Evolutionary conservation across 2,329 filamentous ascomycete species (phyloP).

Genomic region (Epicoccum nigrum): DNA sequence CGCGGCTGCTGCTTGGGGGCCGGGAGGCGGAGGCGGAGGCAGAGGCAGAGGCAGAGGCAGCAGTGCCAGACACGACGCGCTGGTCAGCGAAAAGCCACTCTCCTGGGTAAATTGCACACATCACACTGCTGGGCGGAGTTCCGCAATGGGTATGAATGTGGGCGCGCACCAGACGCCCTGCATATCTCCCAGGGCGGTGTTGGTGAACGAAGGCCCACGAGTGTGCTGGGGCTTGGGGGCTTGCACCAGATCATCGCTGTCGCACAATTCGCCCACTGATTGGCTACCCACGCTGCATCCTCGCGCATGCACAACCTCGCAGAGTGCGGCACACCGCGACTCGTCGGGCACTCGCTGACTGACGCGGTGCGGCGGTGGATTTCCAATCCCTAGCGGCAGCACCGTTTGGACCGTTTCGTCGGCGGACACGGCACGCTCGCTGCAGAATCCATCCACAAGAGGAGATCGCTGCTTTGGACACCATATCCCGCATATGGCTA

Average conservation of each 20-base stretch:
- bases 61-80: not conserved
- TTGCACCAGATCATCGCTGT: conserved; percentile 17
- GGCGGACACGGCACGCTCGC: conserved; percentile 16
- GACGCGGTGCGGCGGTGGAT: conserved; percentile 16
- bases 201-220: conserved; percentile 17
- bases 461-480: conserved; percentile 26
- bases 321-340: conserved; percentile 30
- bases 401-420: conserved; percentile 18
- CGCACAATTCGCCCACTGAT: conserved; percentile 7
- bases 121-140: conserved; percentile 13
- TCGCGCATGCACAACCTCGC: conserved; percentile 34
- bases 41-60: conserved; percentile 3
- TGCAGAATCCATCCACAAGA: conserved; percentile 19
- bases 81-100: conserved; percentile 4
- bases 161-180: conserved; percentile 15
- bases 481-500: conserved; percentile 34
- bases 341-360: conserved; percentile 21
- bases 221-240: conserved; percentile 15
- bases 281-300: conserved; percentile 20
- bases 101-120: conserved; percentile 17
- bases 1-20: conserved; percentile 12
- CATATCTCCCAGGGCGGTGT: conserved; percentile 18
- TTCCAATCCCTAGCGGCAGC: conserved; percentile 25
- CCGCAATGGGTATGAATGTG: conserved; percentile 17
- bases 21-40: no score